Base-by-base conservation (phyloP, 2,329 filamentous ascomycete species). In the Neopestalotiopsis sp. region DNA sequence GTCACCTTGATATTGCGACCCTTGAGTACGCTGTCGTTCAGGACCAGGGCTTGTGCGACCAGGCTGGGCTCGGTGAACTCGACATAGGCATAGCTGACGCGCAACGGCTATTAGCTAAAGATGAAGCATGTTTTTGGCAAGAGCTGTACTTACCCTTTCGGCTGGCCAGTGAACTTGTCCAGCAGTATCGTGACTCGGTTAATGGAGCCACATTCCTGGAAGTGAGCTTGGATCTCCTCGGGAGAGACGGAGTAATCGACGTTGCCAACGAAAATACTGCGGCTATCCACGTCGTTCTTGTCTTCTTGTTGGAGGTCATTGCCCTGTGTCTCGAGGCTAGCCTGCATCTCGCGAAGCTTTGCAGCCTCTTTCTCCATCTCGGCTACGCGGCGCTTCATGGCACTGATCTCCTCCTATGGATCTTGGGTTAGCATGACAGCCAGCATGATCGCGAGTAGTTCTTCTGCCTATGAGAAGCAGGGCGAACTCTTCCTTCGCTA, bases 111-210 rank as follows among this genome's bases (percentile, higher is more conserved):
- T 40, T 30, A 59, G 30, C 17, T 28, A 58, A 65, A 6, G 71
- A 61, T 56, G n/a, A 13, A 66, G 42, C 13, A 65, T 57, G 42
- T 66, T 28, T 24, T 13, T 9, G n/a, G 30, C 5, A 9, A 30
- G 32, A 13, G 4, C n/a, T 38, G 61, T 42, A 77, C 91, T 82
- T 86, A 97, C 95, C 96, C 96, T 87, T 99, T 99, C n/a, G 96
- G 96, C 86, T 98, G 95, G 72, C 96, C 96, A 12, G 95, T 97
- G 79, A 98, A 98, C 85, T 99, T 99, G 85, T 99, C 96, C 75
- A 99, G 85, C 74, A 99, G 85, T 74, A 99, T 99, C 1, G 96
- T 99, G 70, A 99, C 96, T 70, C 96, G 92, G 82, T 99, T 99
- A 86, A 99, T 99, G 74, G 93, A 94, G 70, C 96, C 96, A 77